Conservation (phyloP, 1,284 basidiomycete genomes). For the Boletus smithii region DNA sequence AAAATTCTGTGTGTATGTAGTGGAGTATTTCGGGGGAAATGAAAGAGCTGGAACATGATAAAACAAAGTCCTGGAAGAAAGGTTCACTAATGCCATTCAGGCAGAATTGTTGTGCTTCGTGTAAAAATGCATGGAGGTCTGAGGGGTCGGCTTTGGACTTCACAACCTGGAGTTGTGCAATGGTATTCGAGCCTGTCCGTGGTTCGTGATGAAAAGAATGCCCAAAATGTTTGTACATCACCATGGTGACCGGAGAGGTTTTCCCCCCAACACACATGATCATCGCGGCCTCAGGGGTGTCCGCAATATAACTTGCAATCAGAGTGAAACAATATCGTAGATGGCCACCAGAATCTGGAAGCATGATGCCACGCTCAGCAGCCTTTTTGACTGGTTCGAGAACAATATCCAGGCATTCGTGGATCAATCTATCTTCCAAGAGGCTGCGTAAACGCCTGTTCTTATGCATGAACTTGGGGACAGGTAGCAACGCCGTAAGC, state of each 20-base stretch:
- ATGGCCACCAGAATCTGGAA: not conserved
- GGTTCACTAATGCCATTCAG: not conserved
- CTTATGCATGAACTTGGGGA: slow-evolving; percentile 5
- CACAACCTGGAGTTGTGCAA: not conserved
- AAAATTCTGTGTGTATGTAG: slow-evolving; percentile 1
- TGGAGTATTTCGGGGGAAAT: slow-evolving; percentile 3
- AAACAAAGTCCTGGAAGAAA: not conserved
- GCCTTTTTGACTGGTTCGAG: slow-evolving; percentile 2
- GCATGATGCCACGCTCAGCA: not conserved
- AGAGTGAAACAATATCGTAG: slow-evolving; percentile 3
- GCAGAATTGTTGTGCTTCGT: not conserved
- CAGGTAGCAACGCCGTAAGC: slow-evolving; percentile 4
- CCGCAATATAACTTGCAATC: slow-evolving; percentile 1
- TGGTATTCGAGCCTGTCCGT: not conserved
- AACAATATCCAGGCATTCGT: slow-evolving; percentile 5
- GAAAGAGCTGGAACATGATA: not conserved
- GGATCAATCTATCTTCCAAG: not conserved
- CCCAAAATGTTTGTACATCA: slow-evolving; percentile 3
- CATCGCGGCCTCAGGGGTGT: slow-evolving; percentile 8
- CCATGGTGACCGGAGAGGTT: slow-evolving; percentile 6
- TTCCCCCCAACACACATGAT: slow-evolving; percentile 4
- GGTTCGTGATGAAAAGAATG: not conserved
- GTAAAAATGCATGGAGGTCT: not conserved
- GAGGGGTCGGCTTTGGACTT: not conserved
- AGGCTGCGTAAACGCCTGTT: not conserved